Evolutionary conservation across 164 flowering plant species (phyloP).

Genomic region (Tetrastigma voinierianum): DNA sequence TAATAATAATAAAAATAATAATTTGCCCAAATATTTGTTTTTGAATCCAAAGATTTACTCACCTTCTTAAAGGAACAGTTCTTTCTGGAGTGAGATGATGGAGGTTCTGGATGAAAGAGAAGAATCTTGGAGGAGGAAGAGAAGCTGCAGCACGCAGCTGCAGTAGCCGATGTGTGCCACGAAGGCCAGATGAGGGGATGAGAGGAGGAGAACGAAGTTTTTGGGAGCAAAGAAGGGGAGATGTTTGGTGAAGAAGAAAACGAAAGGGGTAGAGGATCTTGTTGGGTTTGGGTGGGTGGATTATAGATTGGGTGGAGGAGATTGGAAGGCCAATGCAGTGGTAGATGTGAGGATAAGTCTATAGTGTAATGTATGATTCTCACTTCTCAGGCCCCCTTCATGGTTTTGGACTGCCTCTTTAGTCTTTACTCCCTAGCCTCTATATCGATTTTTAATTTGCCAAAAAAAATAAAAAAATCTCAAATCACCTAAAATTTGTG

Average conservation of each 20-base stretch:
- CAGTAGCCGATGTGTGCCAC: conserved; percentile 69
- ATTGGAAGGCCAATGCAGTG: conserved; percentile 45
- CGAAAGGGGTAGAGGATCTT: conserved; percentile 1
- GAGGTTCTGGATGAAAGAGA: conserved; percentile 61
- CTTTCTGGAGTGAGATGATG: conserved; percentile 50
- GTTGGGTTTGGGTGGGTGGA: conserved; percentile 18
- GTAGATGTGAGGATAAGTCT: conserved; percentile 56
- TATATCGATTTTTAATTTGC: no score
- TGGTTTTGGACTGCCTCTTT: not conserved
- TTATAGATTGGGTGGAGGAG: conserved; percentile 65
- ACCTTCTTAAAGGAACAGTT: conserved; percentile 76
- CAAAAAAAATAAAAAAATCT: no score
- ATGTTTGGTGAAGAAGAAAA: conserved; percentile 4
- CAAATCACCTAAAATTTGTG: no score
- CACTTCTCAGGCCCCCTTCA: not conserved
- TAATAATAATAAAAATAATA: not conserved
- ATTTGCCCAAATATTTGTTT: not conserved
- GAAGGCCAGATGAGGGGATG: not conserved
- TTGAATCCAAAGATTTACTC: not conserved
- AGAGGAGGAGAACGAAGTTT: not conserved
- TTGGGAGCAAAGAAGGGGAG: conserved; percentile 7
- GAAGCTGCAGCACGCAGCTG: conserved; percentile 81
- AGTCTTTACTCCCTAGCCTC: no score
- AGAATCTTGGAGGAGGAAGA: conserved; percentile 65
- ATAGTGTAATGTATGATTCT: conserved; percentile 32